These are phyloP conservation scores for Candida argentea DNA, from an alignment of 805 yeast genomes.

Conservation along the genomic window DNA sequence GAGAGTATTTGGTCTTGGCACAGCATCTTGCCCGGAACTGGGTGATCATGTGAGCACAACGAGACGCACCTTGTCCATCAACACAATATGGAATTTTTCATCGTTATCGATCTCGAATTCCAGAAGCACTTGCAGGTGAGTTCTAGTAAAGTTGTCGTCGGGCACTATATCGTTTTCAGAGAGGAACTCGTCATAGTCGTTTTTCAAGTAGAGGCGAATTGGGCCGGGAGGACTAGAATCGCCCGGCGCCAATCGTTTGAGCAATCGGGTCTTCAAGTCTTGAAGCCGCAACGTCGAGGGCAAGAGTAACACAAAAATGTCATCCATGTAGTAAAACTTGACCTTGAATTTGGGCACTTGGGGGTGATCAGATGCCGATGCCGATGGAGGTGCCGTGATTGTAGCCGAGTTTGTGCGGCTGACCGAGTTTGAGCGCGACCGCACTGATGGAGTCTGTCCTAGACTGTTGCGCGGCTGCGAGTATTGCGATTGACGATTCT, in stretches of 20 bases:
- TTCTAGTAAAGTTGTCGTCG: conserved; percentile 15
- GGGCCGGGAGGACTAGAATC: conserved; percentile 5
- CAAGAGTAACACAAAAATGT: conserved; percentile 62
- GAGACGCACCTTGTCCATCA: conserved; percentile 35
- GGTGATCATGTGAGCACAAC: conserved; percentile 14
- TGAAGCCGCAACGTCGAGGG: conserved; percentile 37
- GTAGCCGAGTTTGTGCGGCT: conserved; percentile 10
- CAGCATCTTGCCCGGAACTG: too few relatives aligned
- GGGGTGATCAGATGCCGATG: conserved; percentile 3
- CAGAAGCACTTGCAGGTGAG: conserved; percentile 17
- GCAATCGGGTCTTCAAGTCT: conserved; percentile 42
- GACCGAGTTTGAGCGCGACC: conserved; percentile 11
- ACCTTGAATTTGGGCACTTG: conserved; percentile 41
- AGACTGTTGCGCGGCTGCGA: conserved; percentile 13
- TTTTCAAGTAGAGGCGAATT: conserved; percentile 28
- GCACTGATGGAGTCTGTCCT: conserved; percentile 8
- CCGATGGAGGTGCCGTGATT: conserved; percentile 3
- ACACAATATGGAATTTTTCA: conserved; percentile 25
- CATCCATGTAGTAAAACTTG: conserved; percentile 71
- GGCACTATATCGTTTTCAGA: conserved; percentile 19
- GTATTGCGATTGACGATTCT: conserved; percentile 44
- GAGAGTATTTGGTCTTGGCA: too few relatives aligned
- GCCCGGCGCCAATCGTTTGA: conserved; percentile 35
- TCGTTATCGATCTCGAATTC: conserved; percentile 30
- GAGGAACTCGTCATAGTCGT: conserved; percentile 31